Conservation (phyloP, 129 eudicot genomes). For the Lactuca sativa region DNA sequence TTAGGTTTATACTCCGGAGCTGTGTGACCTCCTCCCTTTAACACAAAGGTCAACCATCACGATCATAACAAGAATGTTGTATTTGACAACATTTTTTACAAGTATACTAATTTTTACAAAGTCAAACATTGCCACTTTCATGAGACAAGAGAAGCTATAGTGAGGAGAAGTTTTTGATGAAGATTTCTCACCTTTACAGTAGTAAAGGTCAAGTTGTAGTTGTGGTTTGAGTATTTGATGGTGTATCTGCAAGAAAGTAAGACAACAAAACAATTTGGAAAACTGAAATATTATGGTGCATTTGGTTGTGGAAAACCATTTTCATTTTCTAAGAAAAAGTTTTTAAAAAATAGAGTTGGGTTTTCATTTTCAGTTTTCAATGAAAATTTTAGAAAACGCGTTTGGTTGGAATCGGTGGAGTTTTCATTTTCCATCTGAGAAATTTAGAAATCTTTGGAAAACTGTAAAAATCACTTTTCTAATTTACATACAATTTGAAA, state of each 20-base stretch:
- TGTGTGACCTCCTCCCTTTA: not conserved
- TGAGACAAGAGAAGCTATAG: not conserved
- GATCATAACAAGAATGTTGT: not conserved
- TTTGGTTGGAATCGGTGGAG: too few species aligned
- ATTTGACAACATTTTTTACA: not conserved
- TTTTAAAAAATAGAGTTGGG: too few species aligned
- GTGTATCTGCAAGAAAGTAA: not conserved
- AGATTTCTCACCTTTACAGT: not conserved
- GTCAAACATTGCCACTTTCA: not conserved
- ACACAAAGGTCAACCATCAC: not conserved
- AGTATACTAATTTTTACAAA: not conserved
- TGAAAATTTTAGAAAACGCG: too few species aligned
- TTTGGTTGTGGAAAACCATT: too few species aligned
- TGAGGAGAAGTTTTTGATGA: not conserved
- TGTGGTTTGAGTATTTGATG: not conserved
- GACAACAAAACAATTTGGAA: not conserved
- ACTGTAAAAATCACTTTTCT: too few species aligned
- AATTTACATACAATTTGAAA: too few species aligned
- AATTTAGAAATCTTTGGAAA: too few species aligned
- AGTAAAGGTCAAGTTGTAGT: slow-evolving; percentile 9
- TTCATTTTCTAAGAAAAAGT: too few species aligned
- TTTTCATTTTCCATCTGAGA: too few species aligned
- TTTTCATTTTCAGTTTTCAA: too few species aligned
- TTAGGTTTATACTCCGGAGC: not conserved
- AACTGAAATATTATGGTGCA: not conserved